Base-by-base conservation (phyloP, 257 asterid species). In the Marsdenia floribunda region DNA sequence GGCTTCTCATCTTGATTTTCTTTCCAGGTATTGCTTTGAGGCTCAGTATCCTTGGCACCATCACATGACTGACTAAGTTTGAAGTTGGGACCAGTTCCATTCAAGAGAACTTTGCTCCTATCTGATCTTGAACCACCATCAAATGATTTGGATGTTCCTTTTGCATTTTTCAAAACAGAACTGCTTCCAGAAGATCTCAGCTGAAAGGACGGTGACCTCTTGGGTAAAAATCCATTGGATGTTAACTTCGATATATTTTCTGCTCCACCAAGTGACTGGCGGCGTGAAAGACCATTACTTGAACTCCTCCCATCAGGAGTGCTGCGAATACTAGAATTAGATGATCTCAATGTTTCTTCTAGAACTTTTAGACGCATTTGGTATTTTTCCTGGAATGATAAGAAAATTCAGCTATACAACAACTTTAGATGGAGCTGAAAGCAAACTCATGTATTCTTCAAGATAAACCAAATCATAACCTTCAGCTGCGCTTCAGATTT, bases 71-170 rank as follows among this genome's bases (percentile, higher is more conserved):
- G 94, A 78, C 96, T 90, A 84, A 87, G 92, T 80, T 89, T 94
- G 73, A 94, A 92, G 80, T 86, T 94, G 33, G 97, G 90, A 67
- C 97, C 98, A 66, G 93, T 77, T 68, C 95, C 95, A 82, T 88
- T 94, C 80, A 92, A 84, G 83, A 94, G 89, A 80, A 80, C 85
- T 88, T 92, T 92, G 75, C 91, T 81, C 86, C 99, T 84, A 68
- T 90, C 97, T 72, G 99, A 89, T 76, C 99, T 79, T 66, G 99
- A 92, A 60, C 97, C 97, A 75, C 97, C 99, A 78, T 94, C 99
- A 80, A 94, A 94, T 42, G 99, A 94, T 86, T 90, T 94, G 38
- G 99, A 94, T 80, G 99, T 90, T 77, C 97, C 97, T 85, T 94
- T 94, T 44, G 99, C 99, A 81, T 94, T 92, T 84, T 92, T 94